These are phyloP conservation scores for Solanum ahanhuiri DNA, from an alignment of 257 asterid genomes.

Conservation along the genomic window DNA sequence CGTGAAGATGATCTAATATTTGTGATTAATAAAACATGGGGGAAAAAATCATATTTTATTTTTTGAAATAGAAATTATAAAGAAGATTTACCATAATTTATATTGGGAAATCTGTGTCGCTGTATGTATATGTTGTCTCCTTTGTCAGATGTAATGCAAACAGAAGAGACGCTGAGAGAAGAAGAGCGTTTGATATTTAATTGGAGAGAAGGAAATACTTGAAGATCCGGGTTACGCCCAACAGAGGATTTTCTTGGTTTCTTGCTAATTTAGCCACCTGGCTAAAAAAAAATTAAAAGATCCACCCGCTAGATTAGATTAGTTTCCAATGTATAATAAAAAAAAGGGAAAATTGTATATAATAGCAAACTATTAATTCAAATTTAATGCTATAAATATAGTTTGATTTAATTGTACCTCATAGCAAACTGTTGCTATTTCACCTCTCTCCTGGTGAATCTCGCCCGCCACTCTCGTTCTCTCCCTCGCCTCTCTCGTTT, in stretches of 20 bases:
- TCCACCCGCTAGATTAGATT: background rate
- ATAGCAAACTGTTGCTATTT: too few relatives aligned
- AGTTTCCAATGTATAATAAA: background rate
- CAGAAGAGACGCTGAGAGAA: background rate
- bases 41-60: background rate
- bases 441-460: too few relatives aligned
- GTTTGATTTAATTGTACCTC: too few relatives aligned
- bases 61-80: background rate
- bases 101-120: background rate
- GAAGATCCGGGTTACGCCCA: background rate
- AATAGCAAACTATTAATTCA: too few relatives aligned
- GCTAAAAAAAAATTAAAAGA: background rate
- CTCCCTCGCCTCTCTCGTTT: too few relatives aligned
- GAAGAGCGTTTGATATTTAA: background rate
- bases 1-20: background rate
- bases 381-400: too few relatives aligned
- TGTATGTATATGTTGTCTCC: background rate
- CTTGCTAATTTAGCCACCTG: background rate
- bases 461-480: too few relatives aligned
- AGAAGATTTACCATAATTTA: background rate
- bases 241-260: background rate
- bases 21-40: background rate
- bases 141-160: background rate
- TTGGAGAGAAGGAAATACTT: background rate
- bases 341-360: too few relatives aligned